Evolutionary conservation across 371 early-diverging fungal genomes (phyloP).

Genomic region (Actinomortierella ambigua): DNA sequence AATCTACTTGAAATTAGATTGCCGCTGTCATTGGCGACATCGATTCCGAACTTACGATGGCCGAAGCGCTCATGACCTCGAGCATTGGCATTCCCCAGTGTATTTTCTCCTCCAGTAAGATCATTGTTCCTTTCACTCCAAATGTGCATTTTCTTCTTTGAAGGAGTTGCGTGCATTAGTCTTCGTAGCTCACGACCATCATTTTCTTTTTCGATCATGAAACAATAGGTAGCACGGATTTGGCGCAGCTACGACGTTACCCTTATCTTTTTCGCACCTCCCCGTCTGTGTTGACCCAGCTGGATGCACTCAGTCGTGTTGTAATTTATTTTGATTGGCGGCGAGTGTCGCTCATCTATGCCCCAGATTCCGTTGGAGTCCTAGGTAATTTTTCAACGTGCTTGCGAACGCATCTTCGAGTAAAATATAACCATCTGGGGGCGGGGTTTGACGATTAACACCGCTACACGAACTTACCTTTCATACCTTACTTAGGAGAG

Average conservation of each 20-base stretch:
- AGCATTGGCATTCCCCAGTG: constrained; percentile 39
- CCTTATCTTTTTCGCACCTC: constrained; percentile 26
- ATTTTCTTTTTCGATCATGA: not conserved
- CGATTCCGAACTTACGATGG: constrained; percentile 25
- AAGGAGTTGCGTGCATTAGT: no score
- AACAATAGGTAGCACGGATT: constrained; percentile 23
- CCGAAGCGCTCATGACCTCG: constrained; percentile 39
- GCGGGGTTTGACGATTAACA: no score
- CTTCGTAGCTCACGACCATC: not conserved
- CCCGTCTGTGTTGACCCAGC: constrained; percentile 14
- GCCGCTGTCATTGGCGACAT: constrained; percentile 34
- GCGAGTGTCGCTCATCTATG: constrained; percentile 22
- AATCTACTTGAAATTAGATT: constrained; percentile 13
- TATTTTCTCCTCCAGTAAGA: constrained; percentile 33
- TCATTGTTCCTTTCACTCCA: not conserved
- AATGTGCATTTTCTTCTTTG: not conserved
- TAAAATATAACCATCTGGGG: no score
- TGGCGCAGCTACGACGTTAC: constrained; percentile 2
- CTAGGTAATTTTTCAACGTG: no score
- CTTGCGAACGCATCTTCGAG: no score
- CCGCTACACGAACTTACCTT: no score
- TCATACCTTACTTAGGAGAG: no score
- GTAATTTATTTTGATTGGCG: constrained; percentile 19
- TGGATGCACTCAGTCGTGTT: constrained; percentile 13
- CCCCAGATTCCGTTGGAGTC: constrained; percentile 21